Base-by-base conservation (phyloP, 768 basidiomycete genomes). In the Amanita phalloides region DNA sequence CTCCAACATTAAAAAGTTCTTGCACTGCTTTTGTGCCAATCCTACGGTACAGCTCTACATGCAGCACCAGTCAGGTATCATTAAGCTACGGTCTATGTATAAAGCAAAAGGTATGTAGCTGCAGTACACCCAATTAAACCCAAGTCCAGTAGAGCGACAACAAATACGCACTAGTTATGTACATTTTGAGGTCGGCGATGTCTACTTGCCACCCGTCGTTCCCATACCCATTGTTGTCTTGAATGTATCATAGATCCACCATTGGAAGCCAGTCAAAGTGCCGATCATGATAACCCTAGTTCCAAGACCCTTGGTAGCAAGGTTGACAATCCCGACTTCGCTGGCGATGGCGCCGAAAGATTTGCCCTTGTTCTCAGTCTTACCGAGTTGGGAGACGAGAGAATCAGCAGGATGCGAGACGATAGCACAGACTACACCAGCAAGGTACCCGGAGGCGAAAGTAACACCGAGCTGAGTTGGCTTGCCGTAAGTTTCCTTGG, bases 341-440 rank as follows among this genome's bases (percentile, higher is more conserved):
- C 69, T 71, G 25, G 82, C 78, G 57, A 93, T 87, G 55, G 74
- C 58, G 9, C 85, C 86, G 54, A 82, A 64, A 45, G 75, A 70
- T 75, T 91, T 90, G 72, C 88, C 87, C 74, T 79, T 85, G 77
- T 90, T 88, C 56, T 75, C 66, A 55, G 81, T 76, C 77, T 97
- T 97, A 66, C 93, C 91, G 71, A 96, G 91, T 68, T 82, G 82
- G 53, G 92, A 95, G 58, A 96, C 86, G 57, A 97, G 69, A 36
- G 93, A 86, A 68, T 97, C 93, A 59, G 93, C 93, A 45, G 93
- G 93, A 67, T 97, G 93, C 14, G 94, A 97, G 66, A 97, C 94
- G 68, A 92, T 73, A 59, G 94, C 94, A 66, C 91, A 94, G 64
- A 95, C 81, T 62, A 96, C 83, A 84, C 94, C 94, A 64, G 93